Conservation (phyloP, 805 yeast species). For the Starmerella geochares region DNA sequence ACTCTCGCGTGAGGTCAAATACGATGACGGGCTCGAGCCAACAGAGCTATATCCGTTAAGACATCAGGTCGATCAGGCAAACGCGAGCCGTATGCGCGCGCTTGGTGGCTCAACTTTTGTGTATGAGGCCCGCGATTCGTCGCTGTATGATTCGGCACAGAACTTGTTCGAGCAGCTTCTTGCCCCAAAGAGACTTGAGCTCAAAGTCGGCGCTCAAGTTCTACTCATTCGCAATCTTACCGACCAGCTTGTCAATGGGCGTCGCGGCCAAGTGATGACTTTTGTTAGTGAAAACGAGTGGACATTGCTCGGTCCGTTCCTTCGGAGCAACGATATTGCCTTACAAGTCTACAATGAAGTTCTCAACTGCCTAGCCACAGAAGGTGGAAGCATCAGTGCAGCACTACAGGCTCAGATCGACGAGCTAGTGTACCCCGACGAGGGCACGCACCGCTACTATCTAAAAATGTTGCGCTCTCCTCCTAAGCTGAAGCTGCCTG, state of each 20-base stretch:
- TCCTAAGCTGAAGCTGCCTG: slow-evolving; percentile 13
- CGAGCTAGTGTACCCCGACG: slow-evolving; percentile 15
- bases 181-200: slow-evolving; percentile 53
- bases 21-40: slow-evolving; percentile 73
- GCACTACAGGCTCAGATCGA: slow-evolving; percentile 8
- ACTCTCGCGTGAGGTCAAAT: slow-evolving; percentile 43
- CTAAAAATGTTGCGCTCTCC: slow-evolving; percentile 13
- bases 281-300: slow-evolving; percentile 34
- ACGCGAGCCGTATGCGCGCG: slow-evolving; percentile 40
- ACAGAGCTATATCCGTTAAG: slow-evolving; percentile 83
- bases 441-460: not conserved
- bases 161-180: slow-evolving; percentile 48
- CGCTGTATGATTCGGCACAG: slow-evolving; percentile 27
- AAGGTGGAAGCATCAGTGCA: slow-evolving; percentile 1
- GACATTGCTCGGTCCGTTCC: slow-evolving; percentile 12
- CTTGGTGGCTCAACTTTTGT: slow-evolving; percentile 41
- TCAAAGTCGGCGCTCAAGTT: slow-evolving; percentile 84
- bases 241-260: slow-evolving; percentile 72
- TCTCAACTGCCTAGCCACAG: slow-evolving; percentile 9
- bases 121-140: slow-evolving; percentile 42
- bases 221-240: slow-evolving; percentile 71
- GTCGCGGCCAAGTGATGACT: slow-evolving; percentile 62
- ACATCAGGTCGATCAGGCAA: slow-evolving; percentile 70
- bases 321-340: slow-evolving; percentile 8
- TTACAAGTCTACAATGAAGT: slow-evolving; percentile 21